These are phyloP conservation scores for Aspergillus egyptiacus DNA, from an alignment of 495 filamentous ascomycete genomes.

Conservation along the genomic window DNA sequence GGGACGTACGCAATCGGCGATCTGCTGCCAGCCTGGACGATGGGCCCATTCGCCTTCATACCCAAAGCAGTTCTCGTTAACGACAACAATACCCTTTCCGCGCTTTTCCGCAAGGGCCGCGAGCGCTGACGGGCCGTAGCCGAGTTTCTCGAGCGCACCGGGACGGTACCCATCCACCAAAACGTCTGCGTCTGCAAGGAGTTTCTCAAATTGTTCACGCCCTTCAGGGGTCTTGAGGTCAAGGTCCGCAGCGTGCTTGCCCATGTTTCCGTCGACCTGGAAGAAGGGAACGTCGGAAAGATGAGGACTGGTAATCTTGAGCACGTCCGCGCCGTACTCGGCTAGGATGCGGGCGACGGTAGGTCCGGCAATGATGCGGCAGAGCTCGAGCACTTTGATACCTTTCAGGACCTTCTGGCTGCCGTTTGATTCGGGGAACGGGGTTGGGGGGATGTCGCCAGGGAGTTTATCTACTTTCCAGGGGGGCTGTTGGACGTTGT, in stretches of 20 bases:
- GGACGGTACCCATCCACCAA: conserved; percentile 65
- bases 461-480: conserved; percentile 49
- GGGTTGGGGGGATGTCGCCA: conserved; percentile 44
- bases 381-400: conserved; percentile 59
- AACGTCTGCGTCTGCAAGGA: conserved; percentile 54
- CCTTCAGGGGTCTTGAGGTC: conserved; percentile 53
- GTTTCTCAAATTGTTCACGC: conserved; percentile 49
- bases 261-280: conserved; percentile 72
- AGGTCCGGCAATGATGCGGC: conserved; percentile 56
- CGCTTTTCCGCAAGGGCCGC: conserved; percentile 45
- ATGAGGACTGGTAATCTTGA: conserved; percentile 64
- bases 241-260: conserved; percentile 55
- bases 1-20: conserved; percentile 49
- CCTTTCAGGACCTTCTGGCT: conserved; percentile 29
- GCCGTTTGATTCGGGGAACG: conserved; percentile 41
- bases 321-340: conserved; percentile 61
- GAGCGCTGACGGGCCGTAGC: conserved; percentile 52
- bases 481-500: conserved; percentile 43
- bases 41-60: conserved; percentile 45
- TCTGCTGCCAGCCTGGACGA: conserved; percentile 51
- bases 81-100: conserved; percentile 61
- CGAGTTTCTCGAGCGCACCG: conserved; percentile 58
- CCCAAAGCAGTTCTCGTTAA: conserved; percentile 70
- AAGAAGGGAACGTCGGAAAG: conserved; percentile 74
- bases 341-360: conserved; percentile 60